Evolutionary conservation across 1,284 basidiomycete genomes (phyloP).

Genomic region (Cryptococcus jaspeensis): DNA sequence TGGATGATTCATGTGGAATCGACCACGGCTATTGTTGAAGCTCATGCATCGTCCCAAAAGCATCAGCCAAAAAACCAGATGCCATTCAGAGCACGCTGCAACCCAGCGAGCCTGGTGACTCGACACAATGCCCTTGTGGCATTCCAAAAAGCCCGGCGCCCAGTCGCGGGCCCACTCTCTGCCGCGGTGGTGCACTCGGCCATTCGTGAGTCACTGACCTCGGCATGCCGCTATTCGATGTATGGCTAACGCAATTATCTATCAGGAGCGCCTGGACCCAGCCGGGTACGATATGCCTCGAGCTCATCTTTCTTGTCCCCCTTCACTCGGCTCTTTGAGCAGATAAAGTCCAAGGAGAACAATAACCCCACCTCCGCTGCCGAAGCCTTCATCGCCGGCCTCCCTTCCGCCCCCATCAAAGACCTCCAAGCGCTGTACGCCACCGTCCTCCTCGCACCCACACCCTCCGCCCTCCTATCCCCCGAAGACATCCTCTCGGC

Average conservation of each 20-base stretch:
- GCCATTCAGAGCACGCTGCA: constrained; percentile 30
- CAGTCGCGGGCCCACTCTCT: neutral
- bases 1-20: no score
- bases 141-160: neutral
- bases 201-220: no score
- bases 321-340: constrained; percentile 11
- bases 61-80: constrained; percentile 8
- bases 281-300: constrained; percentile 5
- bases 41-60: no score
- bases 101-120: constrained; percentile 17
- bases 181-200: no score
- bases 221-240: no score
- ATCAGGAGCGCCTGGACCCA: no score
- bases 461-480: constrained; percentile 4
- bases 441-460: constrained; percentile 3
- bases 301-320: constrained; percentile 14
- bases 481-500: neutral
- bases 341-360: neutral
- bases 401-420: neutral
- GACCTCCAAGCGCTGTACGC: constrained; percentile 6
- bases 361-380: neutral
- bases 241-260: no score
- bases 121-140: constrained; percentile 14
- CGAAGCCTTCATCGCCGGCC: constrained; percentile 3
- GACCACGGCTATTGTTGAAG: no score